These are phyloP conservation scores for Fomitopsis serialis DNA, from an alignment of 768 basidiomycete genomes.

Conservation along the genomic window DNA sequence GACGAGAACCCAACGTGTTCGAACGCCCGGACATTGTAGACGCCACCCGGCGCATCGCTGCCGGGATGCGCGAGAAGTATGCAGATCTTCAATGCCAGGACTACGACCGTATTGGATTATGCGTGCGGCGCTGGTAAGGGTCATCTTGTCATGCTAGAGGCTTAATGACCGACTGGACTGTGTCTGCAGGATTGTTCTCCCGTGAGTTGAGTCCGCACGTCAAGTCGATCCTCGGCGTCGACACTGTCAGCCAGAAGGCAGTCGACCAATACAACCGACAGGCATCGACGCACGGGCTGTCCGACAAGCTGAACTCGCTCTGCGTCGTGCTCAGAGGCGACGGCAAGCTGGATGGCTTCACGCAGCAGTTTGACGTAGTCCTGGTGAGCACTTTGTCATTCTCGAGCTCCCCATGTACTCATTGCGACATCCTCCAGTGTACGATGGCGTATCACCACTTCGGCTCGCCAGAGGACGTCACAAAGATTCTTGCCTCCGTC, in stretches of 20 bases:
- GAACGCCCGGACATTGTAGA: conserved; percentile 15
- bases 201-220: conserved; percentile 54
- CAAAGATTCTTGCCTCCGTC: conserved; percentile 45
- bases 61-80: conserved; percentile 23
- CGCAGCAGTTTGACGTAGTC: conserved; percentile 62
- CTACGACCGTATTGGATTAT: conserved; percentile 62
- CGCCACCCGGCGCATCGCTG: conserved; percentile 19
- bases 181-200: conserved; percentile 51
- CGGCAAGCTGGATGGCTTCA: conserved; percentile 41
- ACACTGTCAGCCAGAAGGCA: conserved; percentile 65
- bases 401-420: background rate
- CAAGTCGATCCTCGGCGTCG: conserved; percentile 64
- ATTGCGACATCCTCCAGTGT: conserved; percentile 40
- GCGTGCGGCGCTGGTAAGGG: conserved; percentile 65
- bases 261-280: conserved; percentile 62
- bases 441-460: conserved; percentile 62
- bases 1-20: conserved; percentile 25
- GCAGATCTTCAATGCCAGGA: conserved; percentile 43
- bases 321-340: conserved; percentile 44
- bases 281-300: conserved; percentile 51
- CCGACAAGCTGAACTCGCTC: conserved; percentile 64
- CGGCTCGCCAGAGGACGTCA: conserved; percentile 41
- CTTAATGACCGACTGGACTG: background rate
- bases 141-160: background rate
- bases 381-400: conserved; percentile 42